Conservation (phyloP, 768 basidiomycete species). For the Mycena galopus region DNA sequence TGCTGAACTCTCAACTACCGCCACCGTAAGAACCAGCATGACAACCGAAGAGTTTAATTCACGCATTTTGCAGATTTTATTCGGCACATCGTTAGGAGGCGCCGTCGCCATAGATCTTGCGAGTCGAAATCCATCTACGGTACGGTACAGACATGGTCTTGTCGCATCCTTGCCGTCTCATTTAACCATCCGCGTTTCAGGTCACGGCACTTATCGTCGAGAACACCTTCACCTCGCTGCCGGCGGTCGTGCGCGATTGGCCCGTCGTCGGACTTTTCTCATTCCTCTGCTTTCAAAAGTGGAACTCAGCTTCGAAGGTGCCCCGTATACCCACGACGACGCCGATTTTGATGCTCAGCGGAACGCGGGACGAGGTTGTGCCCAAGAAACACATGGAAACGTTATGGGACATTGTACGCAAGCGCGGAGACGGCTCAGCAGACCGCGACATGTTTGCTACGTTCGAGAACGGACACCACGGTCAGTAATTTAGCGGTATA, state of each 20-base stretch:
- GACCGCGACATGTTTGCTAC: conserved; percentile 15
- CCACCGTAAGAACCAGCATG: conserved; percentile 5
- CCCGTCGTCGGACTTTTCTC: conserved; percentile 59
- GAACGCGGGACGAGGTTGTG: conserved; percentile 66
- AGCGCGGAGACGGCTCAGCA: conserved; percentile 36
- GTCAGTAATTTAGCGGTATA: background rate
- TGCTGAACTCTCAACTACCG: conserved; percentile 11
- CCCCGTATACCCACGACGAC: conserved; percentile 56
- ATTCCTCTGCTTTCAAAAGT: conserved; percentile 74
- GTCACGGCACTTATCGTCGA: conserved; percentile 75
- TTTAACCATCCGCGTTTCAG: conserved; percentile 45
- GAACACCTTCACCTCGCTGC: conserved; percentile 80
- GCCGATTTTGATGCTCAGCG: conserved; percentile 75
- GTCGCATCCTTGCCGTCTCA: background rate
- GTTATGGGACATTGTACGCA: conserved; percentile 58
- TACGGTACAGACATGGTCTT: conserved; percentile 39
- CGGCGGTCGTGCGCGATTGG: conserved; percentile 43
- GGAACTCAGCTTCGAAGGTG: conserved; percentile 65
- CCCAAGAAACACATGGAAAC: conserved; percentile 67
- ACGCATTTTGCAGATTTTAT: conserved; percentile 57
- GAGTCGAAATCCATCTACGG: conserved; percentile 65
- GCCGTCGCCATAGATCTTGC: conserved; percentile 83
- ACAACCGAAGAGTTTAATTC: background rate
- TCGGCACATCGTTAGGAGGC: conserved; percentile 77
- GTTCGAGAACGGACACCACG: conserved; percentile 10